Base-by-base conservation (phyloP, 352 stramenopile species). In the Thraustochytrium sp. region DNA sequence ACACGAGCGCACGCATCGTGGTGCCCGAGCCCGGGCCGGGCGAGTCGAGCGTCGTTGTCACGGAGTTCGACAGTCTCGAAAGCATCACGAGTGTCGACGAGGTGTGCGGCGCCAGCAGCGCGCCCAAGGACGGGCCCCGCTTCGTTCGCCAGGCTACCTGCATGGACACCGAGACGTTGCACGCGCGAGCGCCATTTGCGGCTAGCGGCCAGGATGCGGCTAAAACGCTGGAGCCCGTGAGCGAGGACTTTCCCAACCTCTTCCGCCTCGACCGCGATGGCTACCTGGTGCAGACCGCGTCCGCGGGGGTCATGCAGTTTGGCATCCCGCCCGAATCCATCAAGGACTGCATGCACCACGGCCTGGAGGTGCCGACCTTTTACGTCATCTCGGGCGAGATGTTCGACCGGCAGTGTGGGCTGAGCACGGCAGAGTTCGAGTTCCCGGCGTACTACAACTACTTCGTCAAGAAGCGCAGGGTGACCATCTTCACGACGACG, bases 341-440 rank as follows among this genome's bases (percentile, higher is more conserved):
- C 90, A 98, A 98, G 85, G 95, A 98, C 86, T 96, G 90, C 62
- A 97, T 98, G 93, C 93, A 92, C 76, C 87, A 97, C 26, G 95
- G 94, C 2, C 89, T 98, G 9, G 88, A 90, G 8, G 92, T 98
- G 49, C 95, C 95, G 26, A 89, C 91, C 4, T 93, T 98, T 76
- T 98, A 97, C 85, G 96, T 98, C 72, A 93, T 98, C 18, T 93
- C 93, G 23, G 94, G 93, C 9, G 94, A 98, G 85, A 90, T 93
- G 36, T 98, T 98, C 87, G 97, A 94, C 55, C 91, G 95, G 74
- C 93, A 95, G 29, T 91, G 98, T 29, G 95, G 94, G 51, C 92
- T 98, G 18, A 98, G 98, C 86, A 90, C 98, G n/a, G 94, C 94
- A n/a, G 95, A 98, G 86, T 98, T 98, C 85, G 95, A 98, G 89